phyloP scores from a whole-genome alignment of 352 stramenopile species.

The Phytophthora colocasiae region DNA sequence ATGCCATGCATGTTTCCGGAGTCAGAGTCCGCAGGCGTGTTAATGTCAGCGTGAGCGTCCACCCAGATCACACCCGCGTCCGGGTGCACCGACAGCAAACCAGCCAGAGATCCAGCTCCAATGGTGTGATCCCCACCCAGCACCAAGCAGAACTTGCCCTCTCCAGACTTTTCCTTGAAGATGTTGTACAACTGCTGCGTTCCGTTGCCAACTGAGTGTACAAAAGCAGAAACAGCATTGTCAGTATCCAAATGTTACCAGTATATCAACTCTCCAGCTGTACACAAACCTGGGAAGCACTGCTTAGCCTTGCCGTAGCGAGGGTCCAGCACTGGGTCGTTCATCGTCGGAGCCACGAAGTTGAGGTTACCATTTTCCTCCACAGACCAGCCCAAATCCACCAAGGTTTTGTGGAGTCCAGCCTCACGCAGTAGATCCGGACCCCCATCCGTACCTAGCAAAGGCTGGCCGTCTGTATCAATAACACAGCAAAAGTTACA shows the following conservation, averaged over 20 bases:
- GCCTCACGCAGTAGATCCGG: constrained; percentile 80
- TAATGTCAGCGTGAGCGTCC: constrained; percentile 98
- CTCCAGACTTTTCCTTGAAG: constrained; percentile 89
- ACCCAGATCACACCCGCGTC: constrained; percentile 98
- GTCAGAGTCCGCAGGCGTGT: constrained; percentile 92
- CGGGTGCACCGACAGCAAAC: constrained; percentile 90
- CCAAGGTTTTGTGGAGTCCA: constrained; percentile 80
- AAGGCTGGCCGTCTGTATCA: constrained; percentile 74
- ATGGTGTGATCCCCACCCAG: constrained; percentile 97
- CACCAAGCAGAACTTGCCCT: constrained; percentile 95
- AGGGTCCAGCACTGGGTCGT: constrained; percentile 73
- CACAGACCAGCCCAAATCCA: constrained; percentile 85
- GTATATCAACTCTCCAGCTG: neutral
- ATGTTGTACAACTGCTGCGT: constrained; percentile 76
- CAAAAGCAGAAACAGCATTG: neutral
- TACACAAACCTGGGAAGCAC: constrained; percentile 65
- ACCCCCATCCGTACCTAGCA: constrained; percentile 80
- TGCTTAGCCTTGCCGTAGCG: constrained; percentile 80
- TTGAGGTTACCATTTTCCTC: constrained; percentile 87
- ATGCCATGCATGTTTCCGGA: constrained; percentile 99
- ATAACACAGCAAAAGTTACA: constrained; percentile 5
- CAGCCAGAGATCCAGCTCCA: constrained; percentile 92
- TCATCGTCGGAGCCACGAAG: constrained; percentile 57
- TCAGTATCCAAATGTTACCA: neutral
- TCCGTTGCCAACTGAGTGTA: constrained; percentile 83